Evolutionary conservation across 805 yeast genomes (phyloP), one percentile per base, ranked within the genome.

Genomic region (Yamadazyma endophytica): DNA sequence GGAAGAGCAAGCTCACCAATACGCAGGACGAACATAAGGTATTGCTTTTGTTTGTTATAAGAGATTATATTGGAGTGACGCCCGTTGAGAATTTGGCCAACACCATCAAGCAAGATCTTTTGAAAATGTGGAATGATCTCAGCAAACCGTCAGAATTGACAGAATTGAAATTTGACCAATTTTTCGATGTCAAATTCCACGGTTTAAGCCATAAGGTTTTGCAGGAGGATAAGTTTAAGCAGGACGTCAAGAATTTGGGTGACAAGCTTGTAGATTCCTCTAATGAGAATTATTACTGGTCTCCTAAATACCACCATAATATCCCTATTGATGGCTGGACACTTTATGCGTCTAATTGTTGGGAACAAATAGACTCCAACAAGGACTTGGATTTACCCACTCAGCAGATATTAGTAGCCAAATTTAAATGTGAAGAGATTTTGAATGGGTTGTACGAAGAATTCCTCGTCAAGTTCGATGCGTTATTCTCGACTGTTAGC

Each of bases 301-400:
- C 75, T 36, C 68, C 73, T 2, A 69, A 75, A 28, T 89, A 87
- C 54, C 95, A 86, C 50, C 88, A 92, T 44, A 69, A 73, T 28
- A 77, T 92, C 34, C 98, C 98, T 8, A 69, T 90, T 32, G 98
- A 92, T 58, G 97, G 97, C 15, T 92, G 98, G 97, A 73, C 90
- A 4, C 59, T 88, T 54, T 92, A 92, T 48, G 88, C 96, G 1
- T 81, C 78, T 33, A 83, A 80, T 50, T 80, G 95, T 43, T 92
- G 98, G 98, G 80, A 84, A 31, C 96, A 87, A 57, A 92, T 92
- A 47, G 95, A 87, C 54, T 70, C 73, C 39, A 92, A 92, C 61
- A 89, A 87, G 58, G 98, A 92, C 54, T 73, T 92, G 41, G 98
- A 92, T 59, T 69, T 92, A 43, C 98, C 98, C 17, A 89, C 97